phyloP scores from a whole-genome alignment of 2,329 filamentous ascomycete species.

The Fusarium decemcellulare region DNA sequence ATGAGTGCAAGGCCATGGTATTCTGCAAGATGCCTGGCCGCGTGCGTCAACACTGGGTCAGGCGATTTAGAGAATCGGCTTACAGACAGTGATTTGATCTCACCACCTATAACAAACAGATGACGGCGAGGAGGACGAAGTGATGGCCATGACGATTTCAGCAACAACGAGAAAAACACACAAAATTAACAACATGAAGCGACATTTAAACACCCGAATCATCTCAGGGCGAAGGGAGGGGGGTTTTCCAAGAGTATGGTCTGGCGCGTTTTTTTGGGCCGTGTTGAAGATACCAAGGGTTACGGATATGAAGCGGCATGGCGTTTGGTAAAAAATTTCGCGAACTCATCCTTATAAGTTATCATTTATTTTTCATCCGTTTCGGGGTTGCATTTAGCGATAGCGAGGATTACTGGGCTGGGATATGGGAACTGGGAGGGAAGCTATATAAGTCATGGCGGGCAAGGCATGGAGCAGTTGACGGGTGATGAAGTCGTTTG shows the following conservation, averaged over 20 bases:
- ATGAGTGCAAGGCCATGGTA: conserved; percentile 72
- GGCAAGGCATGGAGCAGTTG: conserved; percentile 13
- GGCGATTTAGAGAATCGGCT: conserved; percentile 60
- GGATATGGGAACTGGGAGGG: conserved; percentile 8
- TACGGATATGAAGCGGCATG: conserved; percentile 40
- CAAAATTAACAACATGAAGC: conserved; percentile 15
- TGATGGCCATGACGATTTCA: conserved; percentile 1
- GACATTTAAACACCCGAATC: conserved; percentile 8
- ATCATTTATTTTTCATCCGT: not conserved
- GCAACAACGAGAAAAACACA: conserved; percentile 13
- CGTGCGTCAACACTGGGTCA: conserved; percentile 70
- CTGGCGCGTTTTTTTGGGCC: conserved; percentile 40
- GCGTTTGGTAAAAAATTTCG: conserved; percentile 29
- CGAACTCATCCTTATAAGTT: not conserved
- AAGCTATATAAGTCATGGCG: not conserved
- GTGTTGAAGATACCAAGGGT: conserved; percentile 44
- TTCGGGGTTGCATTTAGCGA: conserved; percentile 39
- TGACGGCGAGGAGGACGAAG: not conserved
- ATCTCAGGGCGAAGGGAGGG: not conserved
- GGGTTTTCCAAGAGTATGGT: conserved; percentile 30
- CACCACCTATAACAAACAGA: not conserved
- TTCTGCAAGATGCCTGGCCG: conserved; percentile 72
- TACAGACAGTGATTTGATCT: conserved; percentile 18
- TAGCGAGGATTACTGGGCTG: conserved; percentile 16
- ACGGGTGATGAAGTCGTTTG: conserved; percentile 24